Evolutionary conservation across 352 stramenopile species (phyloP), one percentile per base, ranked within the genome.

Genomic region (Phytophthora colocasiae): DNA sequence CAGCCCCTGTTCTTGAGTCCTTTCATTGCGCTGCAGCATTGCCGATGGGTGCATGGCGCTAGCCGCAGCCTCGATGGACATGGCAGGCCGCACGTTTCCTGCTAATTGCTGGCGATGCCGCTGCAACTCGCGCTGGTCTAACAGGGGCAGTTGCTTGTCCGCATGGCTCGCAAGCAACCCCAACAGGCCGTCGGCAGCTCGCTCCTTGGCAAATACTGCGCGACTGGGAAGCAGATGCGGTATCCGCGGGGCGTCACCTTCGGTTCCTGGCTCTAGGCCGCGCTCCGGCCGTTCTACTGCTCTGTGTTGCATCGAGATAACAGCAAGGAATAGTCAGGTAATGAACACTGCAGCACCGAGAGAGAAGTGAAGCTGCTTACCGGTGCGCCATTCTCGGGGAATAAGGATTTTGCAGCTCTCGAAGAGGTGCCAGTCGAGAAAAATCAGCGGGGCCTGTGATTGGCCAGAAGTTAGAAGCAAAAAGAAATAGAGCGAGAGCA

Each of bases 101-200:
- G 47, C 27, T 19, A 62, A 43, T 8, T 74, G 60, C 22, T 72
- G 61, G 6, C 52, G 46, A 15, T 40, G 38, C 5, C 61, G 62
- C 34, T 52, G 47, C 11, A 75, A 38, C 48, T 75, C 50, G 11
- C 48, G 45, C 44, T 67, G 62, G 24, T 78, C 32, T 15, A 76
- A n/a, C 0, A 78, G 39, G 6, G 71, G 71, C 27, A 62, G 19
- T n/a, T 78, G 71, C 19, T 75, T 78, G 38, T 75, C 66, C 17
- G 71, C 71, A 48, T 78, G 71, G 6, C 38, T 73, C 17, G 71
- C 71, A 14, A 78, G 52, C 34, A 76, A 32, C 15, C 66, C 71
- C 19, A 78, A 44, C 36, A 75, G 32, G 6, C 57, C 43, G 41
- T 75, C 53, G 15, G 66, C 47, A 5, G 56, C 54, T 24, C 44